Evolutionary conservation across 179 eudicot species (phyloP).

Genomic region (Vitellaria paradoxa): DNA sequence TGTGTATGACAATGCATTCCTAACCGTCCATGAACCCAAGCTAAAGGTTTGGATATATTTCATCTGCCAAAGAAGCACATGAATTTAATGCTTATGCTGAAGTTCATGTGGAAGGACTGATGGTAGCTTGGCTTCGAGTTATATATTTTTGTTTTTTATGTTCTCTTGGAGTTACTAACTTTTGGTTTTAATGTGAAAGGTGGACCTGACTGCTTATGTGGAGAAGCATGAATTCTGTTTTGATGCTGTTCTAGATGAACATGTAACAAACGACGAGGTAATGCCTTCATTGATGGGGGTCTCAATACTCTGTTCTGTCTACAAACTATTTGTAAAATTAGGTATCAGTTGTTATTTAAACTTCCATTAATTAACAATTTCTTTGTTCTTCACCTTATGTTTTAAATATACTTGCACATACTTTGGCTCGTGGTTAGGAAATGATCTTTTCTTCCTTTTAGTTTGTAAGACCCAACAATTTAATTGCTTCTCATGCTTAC

Average conservation of each 20-base stretch:
- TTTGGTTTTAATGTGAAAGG: slow-evolving; percentile 40
- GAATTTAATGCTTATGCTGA: slow-evolving; percentile 7
- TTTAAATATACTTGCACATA: no score
- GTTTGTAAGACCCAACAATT: not conserved
- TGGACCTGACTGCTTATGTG: slow-evolving; percentile 96
- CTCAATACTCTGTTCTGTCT: not conserved
- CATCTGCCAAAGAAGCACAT: not conserved
- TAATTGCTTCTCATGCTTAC: slow-evolving; percentile 2
- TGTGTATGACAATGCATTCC: slow-evolving; percentile 55
- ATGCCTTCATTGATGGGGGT: not conserved
- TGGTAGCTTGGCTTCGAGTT: not conserved
- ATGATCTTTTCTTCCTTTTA: not conserved
- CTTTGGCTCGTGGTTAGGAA: no score
- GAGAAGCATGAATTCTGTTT: slow-evolving; percentile 99
- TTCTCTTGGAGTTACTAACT: slow-evolving; percentile 17
- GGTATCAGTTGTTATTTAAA: not conserved
- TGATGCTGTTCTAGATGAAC: slow-evolving; percentile 93
- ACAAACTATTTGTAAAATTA: no score
- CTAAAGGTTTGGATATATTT: slow-evolving; percentile 59
- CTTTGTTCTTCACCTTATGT: no score
- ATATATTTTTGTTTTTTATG: not conserved
- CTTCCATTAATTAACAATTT: not conserved
- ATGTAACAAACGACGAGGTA: slow-evolving; percentile 93
- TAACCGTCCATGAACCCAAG: slow-evolving; percentile 90
- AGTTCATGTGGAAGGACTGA: slow-evolving; percentile 8